A percentile compares a stretch with the other conserved stretches of the same genome.
Evolutionary conservation across 176 grass and related monocot species (phyloP).

Genomic region (Cymbopogon citratus): DNA sequence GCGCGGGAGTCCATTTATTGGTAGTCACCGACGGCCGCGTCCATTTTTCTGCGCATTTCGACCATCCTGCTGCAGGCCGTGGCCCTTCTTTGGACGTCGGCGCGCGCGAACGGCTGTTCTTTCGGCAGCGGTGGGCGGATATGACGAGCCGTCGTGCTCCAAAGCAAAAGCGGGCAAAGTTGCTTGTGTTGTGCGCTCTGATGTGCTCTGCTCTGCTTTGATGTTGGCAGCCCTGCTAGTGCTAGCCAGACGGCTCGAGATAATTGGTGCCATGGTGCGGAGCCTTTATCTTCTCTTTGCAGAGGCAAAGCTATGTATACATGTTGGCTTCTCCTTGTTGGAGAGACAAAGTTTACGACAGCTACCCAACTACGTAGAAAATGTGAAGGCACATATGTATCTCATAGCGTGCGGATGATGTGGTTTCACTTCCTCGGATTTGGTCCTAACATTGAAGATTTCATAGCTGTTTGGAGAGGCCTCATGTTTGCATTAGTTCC

Average conservation of each 20-base stretch:
- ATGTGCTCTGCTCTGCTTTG: conserved; percentile 18
- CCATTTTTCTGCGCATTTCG: conserved; percentile 7
- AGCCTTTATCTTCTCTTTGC: background rate
- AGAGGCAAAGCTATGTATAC: background rate
- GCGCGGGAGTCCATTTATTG: conserved; percentile 10
- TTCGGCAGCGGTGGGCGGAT: background rate
- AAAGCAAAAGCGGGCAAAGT: conserved; percentile 20
- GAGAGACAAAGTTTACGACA: background rate
- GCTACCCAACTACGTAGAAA: no score
- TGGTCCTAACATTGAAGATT: no score
- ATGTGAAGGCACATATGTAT: no score
- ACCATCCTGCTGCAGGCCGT: conserved; percentile 36
- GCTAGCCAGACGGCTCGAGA: conserved; percentile 16
- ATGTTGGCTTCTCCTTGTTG: background rate
- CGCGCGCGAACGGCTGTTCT: background rate
- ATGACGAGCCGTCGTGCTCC: conserved; percentile 1
- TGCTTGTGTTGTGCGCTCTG: conserved; percentile 5
- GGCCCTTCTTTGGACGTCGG: conserved; percentile 36
- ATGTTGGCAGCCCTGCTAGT: background rate
- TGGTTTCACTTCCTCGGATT: no score
- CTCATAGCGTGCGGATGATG: no score
- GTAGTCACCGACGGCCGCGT: background rate
- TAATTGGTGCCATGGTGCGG: background rate
- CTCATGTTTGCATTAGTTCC: no score
- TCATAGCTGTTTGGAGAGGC: no score